Evolutionary conservation across 768 basidiomycete genomes (phyloP).

Genomic region (Mrakia frigida): DNA sequence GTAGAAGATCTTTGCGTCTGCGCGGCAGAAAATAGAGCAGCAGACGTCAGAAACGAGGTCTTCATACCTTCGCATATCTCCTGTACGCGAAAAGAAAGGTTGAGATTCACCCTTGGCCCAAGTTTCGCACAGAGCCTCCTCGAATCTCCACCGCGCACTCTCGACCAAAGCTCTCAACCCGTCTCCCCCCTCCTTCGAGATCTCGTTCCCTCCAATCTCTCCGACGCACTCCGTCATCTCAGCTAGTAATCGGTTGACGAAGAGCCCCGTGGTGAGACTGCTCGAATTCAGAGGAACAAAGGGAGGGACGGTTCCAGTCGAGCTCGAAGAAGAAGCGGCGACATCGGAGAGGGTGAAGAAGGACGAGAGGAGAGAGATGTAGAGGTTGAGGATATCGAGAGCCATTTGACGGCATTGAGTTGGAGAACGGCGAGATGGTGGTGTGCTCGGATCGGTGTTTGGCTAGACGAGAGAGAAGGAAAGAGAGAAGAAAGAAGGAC

Average conservation of each 20-base stretch:
- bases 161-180: slow-evolving; percentile 70
- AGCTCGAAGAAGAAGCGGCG: slow-evolving; percentile 43
- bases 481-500: not conserved
- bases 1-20: slow-evolving; percentile 79
- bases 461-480: not conserved
- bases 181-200: slow-evolving; percentile 59
- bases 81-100: not conserved
- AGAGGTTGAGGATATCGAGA: slow-evolving; percentile 75
- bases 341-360: slow-evolving; percentile 80
- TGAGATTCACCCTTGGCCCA: slow-evolving; percentile 72
- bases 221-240: slow-evolving; percentile 82
- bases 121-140: slow-evolving; percentile 65
- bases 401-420: slow-evolving; percentile 82
- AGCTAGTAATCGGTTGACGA: slow-evolving; percentile 68
- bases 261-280: slow-evolving; percentile 74
- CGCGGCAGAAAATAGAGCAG: not conserved
- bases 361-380: slow-evolving; percentile 74
- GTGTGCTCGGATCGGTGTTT: not conserved
- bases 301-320: slow-evolving; percentile 52
- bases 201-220: slow-evolving; percentile 73
- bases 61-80: not conserved
- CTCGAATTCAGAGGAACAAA: slow-evolving; percentile 57
- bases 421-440: slow-evolving; percentile 63
- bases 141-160: slow-evolving; percentile 79
- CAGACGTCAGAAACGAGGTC: not conserved